Conservation (phyloP, 164 flowering plant species). For the Dillenia suffruticosa region DNA sequence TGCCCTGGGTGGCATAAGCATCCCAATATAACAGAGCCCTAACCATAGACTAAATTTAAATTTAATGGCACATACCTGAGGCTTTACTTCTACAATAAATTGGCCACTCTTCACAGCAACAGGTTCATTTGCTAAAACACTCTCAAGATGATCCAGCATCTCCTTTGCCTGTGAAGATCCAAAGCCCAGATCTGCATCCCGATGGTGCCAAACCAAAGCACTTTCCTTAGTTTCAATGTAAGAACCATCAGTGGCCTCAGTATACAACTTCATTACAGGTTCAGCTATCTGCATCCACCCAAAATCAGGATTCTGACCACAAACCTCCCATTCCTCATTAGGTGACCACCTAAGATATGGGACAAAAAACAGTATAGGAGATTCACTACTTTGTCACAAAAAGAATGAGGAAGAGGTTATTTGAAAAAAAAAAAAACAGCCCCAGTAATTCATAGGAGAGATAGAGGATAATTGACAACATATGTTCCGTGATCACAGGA, state of each 20-base stretch:
- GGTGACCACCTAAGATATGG: slow-evolving; percentile 31
- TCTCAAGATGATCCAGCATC: slow-evolving; percentile 50
- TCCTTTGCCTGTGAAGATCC: slow-evolving; percentile 59
- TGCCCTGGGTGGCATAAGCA: too few species aligned
- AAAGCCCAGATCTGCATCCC: slow-evolving; percentile 51
- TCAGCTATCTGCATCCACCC: slow-evolving; percentile 52
- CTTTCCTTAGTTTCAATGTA: slow-evolving; percentile 48
- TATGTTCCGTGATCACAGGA: too few species aligned
- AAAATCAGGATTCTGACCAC: slow-evolving; percentile 39
- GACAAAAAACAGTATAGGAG: not conserved
- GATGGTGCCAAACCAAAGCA: slow-evolving; percentile 56
- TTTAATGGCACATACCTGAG: slow-evolving; percentile 35
- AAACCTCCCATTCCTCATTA: slow-evolving; percentile 42
- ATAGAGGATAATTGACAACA: too few species aligned
- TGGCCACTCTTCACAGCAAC: slow-evolving; percentile 60
- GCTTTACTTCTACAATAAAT: slow-evolving; percentile 49
- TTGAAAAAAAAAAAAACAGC: too few species aligned
- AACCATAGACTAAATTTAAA: too few species aligned
- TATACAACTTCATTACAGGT: slow-evolving; percentile 37
- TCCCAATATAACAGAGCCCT: too few species aligned
- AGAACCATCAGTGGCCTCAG: slow-evolving; percentile 53
- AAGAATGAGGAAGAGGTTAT: too few species aligned
- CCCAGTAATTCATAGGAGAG: too few species aligned
- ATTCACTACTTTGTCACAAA: too few species aligned
- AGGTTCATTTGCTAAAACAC: slow-evolving; percentile 56